Conservation (phyloP, 2,329 filamentous ascomycete genomes). For the Fusarium pseudograminearum region DNA sequence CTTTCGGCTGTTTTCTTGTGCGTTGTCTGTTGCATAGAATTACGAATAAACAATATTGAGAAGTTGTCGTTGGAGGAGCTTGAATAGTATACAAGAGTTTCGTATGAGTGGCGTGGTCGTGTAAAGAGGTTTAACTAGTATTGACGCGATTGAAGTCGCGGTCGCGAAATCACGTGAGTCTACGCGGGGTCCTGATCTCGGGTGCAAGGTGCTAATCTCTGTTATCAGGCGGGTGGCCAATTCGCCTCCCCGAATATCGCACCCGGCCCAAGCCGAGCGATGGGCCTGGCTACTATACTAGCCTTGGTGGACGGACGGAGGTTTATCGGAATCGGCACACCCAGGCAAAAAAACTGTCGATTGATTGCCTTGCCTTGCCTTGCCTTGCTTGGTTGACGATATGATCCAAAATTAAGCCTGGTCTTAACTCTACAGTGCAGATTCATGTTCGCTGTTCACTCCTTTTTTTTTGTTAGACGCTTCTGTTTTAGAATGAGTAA, state of each 20-base stretch:
- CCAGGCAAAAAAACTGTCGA: constrained; percentile 45
- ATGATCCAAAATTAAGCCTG: constrained; percentile 38
- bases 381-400: constrained; percentile 40
- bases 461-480: constrained; percentile 7
- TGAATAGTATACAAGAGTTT: background rate
- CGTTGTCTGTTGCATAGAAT: constrained; percentile 53
- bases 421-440: constrained; percentile 3
- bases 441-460: constrained; percentile 10
- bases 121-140: constrained; percentile 31
- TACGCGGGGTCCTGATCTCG: too few relatives aligned
- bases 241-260: constrained; percentile 33
- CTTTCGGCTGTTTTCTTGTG: constrained; percentile 43
- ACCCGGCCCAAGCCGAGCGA: constrained; percentile 46
- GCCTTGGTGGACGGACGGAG: constrained; percentile 40
- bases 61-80: background rate
- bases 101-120: constrained; percentile 27
- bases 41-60: background rate
- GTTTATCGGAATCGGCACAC: constrained; percentile 46
- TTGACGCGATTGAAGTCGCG: constrained; percentile 44
- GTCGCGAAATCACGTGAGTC: constrained; percentile 52
- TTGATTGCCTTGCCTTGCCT: background rate
- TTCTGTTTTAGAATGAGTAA: constrained; percentile 43
- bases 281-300: constrained; percentile 25
- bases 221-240: constrained; percentile 8
- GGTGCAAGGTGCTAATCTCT: constrained; percentile 14